phyloP scores from a whole-genome alignment of 768 basidiomycete genomes.

The Mycena vitilis region DNA sequence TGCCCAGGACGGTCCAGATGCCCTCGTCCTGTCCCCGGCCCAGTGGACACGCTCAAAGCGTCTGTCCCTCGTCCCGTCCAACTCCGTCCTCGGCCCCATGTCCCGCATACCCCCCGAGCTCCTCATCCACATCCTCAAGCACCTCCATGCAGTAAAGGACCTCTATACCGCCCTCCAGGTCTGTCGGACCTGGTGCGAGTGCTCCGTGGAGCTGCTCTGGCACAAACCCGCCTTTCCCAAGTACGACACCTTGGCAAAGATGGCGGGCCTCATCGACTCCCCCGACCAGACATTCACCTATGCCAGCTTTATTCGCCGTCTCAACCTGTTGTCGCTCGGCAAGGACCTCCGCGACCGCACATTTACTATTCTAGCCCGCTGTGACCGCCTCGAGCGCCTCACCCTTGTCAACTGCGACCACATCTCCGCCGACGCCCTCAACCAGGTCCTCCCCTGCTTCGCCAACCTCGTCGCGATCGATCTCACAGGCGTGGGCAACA shows the following conservation, averaged over 20 bases:
- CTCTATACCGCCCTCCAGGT: constrained; percentile 83
- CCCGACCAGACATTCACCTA: constrained; percentile 87
- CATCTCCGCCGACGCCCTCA: constrained; percentile 73
- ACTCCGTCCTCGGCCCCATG: constrained; percentile 64
- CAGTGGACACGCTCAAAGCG: constrained; percentile 66
- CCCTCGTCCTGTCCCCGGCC: constrained; percentile 67
- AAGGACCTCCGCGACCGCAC: constrained; percentile 78
- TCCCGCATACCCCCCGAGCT: constrained; percentile 88
- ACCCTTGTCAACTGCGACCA: constrained; percentile 84
- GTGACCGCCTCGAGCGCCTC: constrained; percentile 87
- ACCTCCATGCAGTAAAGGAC: constrained; percentile 80
- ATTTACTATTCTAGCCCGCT: constrained; percentile 76
- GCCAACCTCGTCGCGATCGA: constrained; percentile 89
- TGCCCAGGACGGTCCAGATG: constrained; percentile 60
- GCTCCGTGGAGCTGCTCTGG: constrained; percentile 95
- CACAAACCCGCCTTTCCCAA: constrained; percentile 85
- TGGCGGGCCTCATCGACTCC: constrained; percentile 76
- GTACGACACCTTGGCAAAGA: constrained; percentile 76
- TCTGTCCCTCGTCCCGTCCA: constrained; percentile 36
- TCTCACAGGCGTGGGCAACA: constrained; percentile 76
- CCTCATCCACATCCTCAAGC: constrained; percentile 90
- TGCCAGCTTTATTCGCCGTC: constrained; percentile 85
- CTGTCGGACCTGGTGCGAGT: constrained; percentile 94
- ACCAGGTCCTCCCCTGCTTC: constrained; percentile 73
- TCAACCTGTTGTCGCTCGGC: constrained; percentile 86